Base-by-base conservation (phyloP, 2,329 filamentous ascomycete genomes). In the Phialophora expanda region DNA sequence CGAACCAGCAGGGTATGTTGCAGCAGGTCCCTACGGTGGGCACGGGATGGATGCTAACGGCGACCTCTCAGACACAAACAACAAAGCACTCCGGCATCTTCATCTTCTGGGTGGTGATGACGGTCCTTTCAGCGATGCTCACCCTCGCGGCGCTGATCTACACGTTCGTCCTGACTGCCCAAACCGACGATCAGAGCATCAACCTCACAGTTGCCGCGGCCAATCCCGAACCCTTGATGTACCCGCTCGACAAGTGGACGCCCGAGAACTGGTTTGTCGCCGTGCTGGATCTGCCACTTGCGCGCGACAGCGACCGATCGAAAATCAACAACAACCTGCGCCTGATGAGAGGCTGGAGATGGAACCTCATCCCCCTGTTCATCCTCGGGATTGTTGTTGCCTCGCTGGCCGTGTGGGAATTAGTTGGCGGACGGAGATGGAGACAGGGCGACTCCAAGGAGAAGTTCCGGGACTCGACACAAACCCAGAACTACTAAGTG, bases 181-280 rank as follows among this genome's bases (percentile, higher is more conserved):
- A 70, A 46, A 66, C 66, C 30, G 56, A 65, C 55, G 55, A 68
- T 41, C 70, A 71, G 44, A 59, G 55, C 12, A 71, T 75, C 67
- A 68, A 75, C 46, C 59, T 72, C 12, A 66, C 69, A 44, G 62
- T 67, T 24, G 69, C 71, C 7, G 62, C 67, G 54, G 71, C 70
- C 41, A 69, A 71, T 17, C 73, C 76, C 22, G 76, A 78, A 61
- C 76, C 76, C 24, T 56, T 76, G 20, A 72, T 76, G 30, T 76
- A 75, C 69, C 66, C 69, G 24, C 56, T 69, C 12, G 56, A 71
- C 56, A 41, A 69, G 22, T 72, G 70, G 70, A 72, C 70, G 53
- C 70, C 70, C 12, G 70, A 72, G 60, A 71, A 71, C 58, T 72
- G 70, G 70, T 72, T 71, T 60, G 50, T 60, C n/a, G 70, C 70